Conservation (phyloP, 345 rosid species). For the Chamaenerion angustifolium region DNA sequence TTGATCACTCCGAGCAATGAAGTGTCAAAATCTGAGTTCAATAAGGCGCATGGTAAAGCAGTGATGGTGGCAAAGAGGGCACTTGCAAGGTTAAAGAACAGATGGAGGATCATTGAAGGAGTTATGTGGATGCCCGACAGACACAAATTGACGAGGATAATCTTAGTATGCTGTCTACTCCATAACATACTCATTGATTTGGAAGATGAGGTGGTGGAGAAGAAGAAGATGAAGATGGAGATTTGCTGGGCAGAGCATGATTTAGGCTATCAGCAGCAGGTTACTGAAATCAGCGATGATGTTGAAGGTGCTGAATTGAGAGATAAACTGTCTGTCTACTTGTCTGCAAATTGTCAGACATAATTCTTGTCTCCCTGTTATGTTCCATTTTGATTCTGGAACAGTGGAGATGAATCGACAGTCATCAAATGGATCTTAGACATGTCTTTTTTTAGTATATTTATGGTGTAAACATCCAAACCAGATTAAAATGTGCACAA, state of each 20-base stretch:
- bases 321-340: slow-evolving; percentile 30
- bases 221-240: too few relatives aligned
- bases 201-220: slow-evolving; percentile 25
- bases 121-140: slow-evolving; percentile 64
- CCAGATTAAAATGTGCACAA: too few relatives aligned
- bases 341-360: slow-evolving; percentile 19
- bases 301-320: slow-evolving; percentile 25
- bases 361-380: slow-evolving; percentile 3
- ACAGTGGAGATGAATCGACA: too few relatives aligned
- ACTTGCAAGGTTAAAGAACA: slow-evolving; percentile 36
- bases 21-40: slow-evolving; percentile 27
- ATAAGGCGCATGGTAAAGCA: slow-evolving; percentile 24
- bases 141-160: slow-evolving; percentile 43
- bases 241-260: slow-evolving; percentile 34
- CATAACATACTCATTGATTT: slow-evolving; percentile 45
- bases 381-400: too few relatives aligned
- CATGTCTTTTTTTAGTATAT: too few relatives aligned
- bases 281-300: slow-evolving; percentile 20
- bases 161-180: slow-evolving; percentile 56
- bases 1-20: slow-evolving; percentile 38
- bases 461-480: too few relatives aligned
- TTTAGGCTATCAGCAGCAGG: slow-evolving; percentile 27
- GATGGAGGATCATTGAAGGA: slow-evolving; percentile 45
- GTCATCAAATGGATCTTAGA: too few relatives aligned
- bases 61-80: slow-evolving; percentile 40